Evolutionary conservation across 2,329 filamentous ascomycete genomes (phyloP), one percentile per base, ranked within the genome.

Genomic region (Macroventuria anomochaeta): DNA sequence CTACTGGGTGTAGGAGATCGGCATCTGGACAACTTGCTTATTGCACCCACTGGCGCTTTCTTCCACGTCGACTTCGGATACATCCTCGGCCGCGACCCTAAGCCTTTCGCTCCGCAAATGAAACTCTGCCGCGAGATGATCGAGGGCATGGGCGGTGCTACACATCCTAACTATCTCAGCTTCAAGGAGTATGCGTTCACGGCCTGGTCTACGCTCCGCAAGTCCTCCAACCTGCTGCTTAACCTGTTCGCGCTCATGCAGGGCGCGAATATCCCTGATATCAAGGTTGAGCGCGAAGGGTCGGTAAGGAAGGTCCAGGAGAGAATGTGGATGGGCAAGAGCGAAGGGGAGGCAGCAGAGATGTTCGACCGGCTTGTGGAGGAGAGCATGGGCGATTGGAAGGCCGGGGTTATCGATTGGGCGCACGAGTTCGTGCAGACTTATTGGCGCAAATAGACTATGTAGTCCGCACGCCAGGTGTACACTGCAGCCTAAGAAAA

Each of bases 61-160:
- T 97, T 99, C 83, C 95, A 99, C 73, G 93, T 93, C 25, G 95
- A 99, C 74, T 99, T 99, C 68, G 95, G 96, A 34, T 99, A 96
- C 76, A 99, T 99, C 58, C 88, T 99, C 1, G 95, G 95, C 15
- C 90, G 95, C 33, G 95, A 99, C 64, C 95, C 95, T 0, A 99
- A 99, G 71, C 95, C 95, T 0, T 97, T 99, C 70, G 93, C 95
- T 0, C 95, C 95, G 0, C 87, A 93, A 46, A 96, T 99, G 88
- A 99, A 99, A 75, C 85, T 99, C 7, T 93, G 89, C 70, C 93
- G 93, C 65, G 93, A 99, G 71, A 99, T 99, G 95, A 91, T 97
- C 3, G 95, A 99, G 68, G 95, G 93, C 58, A 97, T 99, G 91
- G 96, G 96, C 33, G 95, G 95, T 11, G 83, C 87, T 7, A 83